Evolutionary conservation across 345 rosid genomes (phyloP).

Genomic region (Sonneratia caseolaris): DNA sequence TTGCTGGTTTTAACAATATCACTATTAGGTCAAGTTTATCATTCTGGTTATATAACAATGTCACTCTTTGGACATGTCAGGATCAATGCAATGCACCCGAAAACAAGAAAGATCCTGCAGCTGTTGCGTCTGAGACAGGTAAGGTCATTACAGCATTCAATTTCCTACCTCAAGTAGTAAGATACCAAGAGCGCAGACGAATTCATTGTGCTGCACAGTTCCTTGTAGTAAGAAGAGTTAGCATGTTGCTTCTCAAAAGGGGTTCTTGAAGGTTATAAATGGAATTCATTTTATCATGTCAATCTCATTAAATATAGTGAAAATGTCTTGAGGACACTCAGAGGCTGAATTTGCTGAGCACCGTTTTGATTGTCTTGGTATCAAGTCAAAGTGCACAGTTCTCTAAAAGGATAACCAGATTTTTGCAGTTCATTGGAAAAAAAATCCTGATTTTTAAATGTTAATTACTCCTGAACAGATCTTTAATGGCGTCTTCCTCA

Average conservation of each 20-base stretch:
- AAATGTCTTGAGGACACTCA: no score
- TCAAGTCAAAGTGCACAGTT: background rate
- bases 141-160: background rate
- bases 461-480: slow-evolving; percentile 26
- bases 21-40: no score
- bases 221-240: no score
- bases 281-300: no score
- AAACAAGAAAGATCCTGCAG: slow-evolving; percentile 56
- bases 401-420: no score
- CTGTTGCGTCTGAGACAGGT: slow-evolving; percentile 85
- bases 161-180: background rate
- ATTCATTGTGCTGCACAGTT: background rate
- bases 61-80: slow-evolving; percentile 18
- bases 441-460: no score
- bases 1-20: no score
- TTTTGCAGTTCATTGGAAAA: no score
- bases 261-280: background rate
- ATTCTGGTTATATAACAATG: no score
- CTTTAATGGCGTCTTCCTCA: slow-evolving; percentile 81
- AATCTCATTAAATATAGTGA: no score
- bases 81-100: slow-evolving; percentile 83
- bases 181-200: background rate
- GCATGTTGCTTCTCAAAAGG: background rate
- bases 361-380: no score
- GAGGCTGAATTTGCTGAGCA: background rate